phyloP scores from a whole-genome alignment of 2,329 filamentous ascomycete species.

The Balansia obtecta region DNA sequence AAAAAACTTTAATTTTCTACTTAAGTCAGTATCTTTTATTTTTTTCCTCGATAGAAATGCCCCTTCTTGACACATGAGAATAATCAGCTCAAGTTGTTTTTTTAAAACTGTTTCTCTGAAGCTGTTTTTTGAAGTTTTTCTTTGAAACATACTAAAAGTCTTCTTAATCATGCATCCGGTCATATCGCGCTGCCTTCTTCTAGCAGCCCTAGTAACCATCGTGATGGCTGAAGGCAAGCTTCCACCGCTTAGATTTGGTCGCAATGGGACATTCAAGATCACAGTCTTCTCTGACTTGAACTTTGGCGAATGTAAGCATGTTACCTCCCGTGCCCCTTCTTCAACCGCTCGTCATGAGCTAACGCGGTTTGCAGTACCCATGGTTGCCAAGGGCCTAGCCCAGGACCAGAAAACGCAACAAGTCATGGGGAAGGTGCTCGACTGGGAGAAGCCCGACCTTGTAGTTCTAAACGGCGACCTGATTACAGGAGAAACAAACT shows the following conservation, averaged over 20 bases:
- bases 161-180: too few species aligned
- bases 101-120: too few species aligned
- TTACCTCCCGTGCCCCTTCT: too few species aligned
- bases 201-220: not conserved
- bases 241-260: not conserved
- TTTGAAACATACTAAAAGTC: too few species aligned
- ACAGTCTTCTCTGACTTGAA: slow-evolving; percentile 5
- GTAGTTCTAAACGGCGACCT: slow-evolving; percentile 62
- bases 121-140: too few species aligned
- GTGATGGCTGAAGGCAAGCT: too few species aligned
- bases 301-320: slow-evolving; percentile 1
- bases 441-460: slow-evolving; percentile 42
- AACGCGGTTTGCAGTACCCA: not conserved
- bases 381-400: slow-evolving; percentile 17
- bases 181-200: not conserved
- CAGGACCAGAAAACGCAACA: slow-evolving; percentile 43
- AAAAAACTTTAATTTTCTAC: not conserved
- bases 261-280: not conserved
- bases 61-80: too few species aligned
- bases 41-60: too few species aligned
- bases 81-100: too few species aligned
- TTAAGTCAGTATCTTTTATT: too few species aligned
- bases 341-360: not conserved
- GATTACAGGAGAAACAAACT: slow-evolving; percentile 53
- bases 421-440: slow-evolving; percentile 46